These are phyloP conservation scores for Trametes hirsuta DNA, from an alignment of 1,284 basidiomycete species.

Conservation along the genomic window DNA sequence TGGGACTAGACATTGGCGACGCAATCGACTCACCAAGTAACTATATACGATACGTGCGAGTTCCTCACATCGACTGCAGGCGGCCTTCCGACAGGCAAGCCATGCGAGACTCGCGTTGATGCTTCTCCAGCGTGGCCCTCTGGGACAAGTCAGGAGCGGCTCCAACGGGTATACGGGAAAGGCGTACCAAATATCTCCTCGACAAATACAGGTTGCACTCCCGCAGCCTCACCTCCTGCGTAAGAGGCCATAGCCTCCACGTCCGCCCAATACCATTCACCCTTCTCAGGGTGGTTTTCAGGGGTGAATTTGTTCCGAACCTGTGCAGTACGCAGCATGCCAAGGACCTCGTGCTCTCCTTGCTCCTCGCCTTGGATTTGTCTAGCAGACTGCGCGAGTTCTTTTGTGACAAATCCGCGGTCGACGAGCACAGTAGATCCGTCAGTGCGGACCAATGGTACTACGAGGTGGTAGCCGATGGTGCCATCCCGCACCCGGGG, in stretches of 20 bases:
- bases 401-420: constrained; percentile 86
- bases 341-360: constrained; percentile 67
- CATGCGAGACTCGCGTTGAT: constrained; percentile 63
- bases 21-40: constrained; percentile 76
- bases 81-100: constrained; percentile 85
- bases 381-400: constrained; percentile 45
- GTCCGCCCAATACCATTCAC: constrained; percentile 94
- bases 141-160: constrained; percentile 37
- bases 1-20: not conserved
- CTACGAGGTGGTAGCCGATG: constrained; percentile 86
- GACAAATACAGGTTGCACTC: constrained; percentile 84
- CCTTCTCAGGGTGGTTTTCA: constrained; percentile 80
- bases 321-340: constrained; percentile 77
- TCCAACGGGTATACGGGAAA: not conserved
- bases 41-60: constrained; percentile 93
- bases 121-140: constrained; percentile 83
- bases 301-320: constrained; percentile 84
- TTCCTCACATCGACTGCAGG: constrained; percentile 91
- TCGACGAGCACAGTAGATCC: constrained; percentile 87
- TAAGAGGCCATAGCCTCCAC: constrained; percentile 80
- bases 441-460: constrained; percentile 79
- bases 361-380: constrained; percentile 40
- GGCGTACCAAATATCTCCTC: constrained; percentile 84
- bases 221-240: constrained; percentile 70
- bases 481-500: constrained; percentile 89